Evolutionary conservation across 345 rosid species (phyloP).

Genomic region (Eutrema yunnanense): DNA sequence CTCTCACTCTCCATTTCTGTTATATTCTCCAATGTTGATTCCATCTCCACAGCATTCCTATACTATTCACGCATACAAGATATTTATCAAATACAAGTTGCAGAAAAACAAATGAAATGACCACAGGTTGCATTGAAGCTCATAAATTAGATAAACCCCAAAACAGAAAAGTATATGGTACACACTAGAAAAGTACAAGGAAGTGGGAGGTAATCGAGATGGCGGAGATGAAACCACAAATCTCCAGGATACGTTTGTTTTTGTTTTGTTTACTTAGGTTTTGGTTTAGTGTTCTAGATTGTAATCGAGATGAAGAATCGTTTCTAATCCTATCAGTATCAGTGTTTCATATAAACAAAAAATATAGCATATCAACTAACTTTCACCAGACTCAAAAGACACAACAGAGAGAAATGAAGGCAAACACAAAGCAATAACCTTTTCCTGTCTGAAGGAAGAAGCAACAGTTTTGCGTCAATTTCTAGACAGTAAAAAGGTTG

Average conservation of each 20-base stretch:
- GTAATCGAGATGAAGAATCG: too few relatives aligned
- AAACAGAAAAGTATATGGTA: background rate
- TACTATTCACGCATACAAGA: background rate
- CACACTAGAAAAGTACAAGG: background rate
- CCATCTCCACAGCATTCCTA: constrained; percentile 28
- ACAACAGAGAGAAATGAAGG: background rate
- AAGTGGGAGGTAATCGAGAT: background rate
- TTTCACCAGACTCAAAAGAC: background rate
- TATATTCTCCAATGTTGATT: constrained; percentile 9
- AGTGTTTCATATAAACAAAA: background rate
- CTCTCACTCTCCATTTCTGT: constrained; percentile 11
- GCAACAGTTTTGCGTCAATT: background rate
- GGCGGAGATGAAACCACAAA: background rate
- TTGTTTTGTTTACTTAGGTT: background rate
- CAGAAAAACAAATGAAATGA: background rate
- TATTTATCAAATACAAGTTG: background rate
- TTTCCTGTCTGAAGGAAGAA: background rate
- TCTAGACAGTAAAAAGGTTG: background rate
- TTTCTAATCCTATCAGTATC: background rate
- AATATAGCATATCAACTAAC: background rate
- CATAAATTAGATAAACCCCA: background rate
- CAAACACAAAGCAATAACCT: background rate
- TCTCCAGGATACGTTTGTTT: background rate
- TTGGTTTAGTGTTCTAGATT: background rate
- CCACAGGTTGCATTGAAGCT: background rate